phyloP scores from a whole-genome alignment of 257 asterid species.

The Petunia secreta region DNA sequence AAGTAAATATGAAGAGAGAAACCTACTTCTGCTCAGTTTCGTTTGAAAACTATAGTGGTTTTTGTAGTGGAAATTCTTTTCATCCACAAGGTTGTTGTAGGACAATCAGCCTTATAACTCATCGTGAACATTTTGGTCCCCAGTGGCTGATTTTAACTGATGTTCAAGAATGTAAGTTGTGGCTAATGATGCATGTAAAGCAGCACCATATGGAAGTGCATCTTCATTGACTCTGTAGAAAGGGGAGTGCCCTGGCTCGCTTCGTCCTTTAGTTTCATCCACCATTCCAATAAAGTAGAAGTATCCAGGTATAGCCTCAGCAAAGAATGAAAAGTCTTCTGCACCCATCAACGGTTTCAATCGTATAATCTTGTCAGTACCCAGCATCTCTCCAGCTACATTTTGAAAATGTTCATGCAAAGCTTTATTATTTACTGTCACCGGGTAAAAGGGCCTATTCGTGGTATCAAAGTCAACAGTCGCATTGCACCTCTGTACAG shows the following conservation, averaged over 20 bases:
- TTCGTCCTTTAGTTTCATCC: conserved; percentile 47
- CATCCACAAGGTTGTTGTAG: background rate
- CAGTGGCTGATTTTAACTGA: conserved; percentile 29
- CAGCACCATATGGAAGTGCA: conserved; percentile 65
- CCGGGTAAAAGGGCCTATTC: conserved; percentile 59
- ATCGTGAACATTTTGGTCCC: conserved; percentile 37
- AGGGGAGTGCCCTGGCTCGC: conserved; percentile 53
- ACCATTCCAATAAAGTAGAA: conserved; percentile 59
- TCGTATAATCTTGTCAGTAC: conserved; percentile 41
- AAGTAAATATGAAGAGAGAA: background rate
- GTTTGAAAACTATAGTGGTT: background rate
- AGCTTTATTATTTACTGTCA: conserved; percentile 46
- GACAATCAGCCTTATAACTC: conserved; percentile 39
- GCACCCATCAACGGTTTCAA: conserved; percentile 50
- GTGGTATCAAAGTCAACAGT: conserved; percentile 38
- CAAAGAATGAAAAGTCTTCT: conserved; percentile 67
- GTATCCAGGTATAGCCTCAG: conserved; percentile 64
- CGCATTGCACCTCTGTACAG: conserved; percentile 64
- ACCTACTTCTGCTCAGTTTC: background rate
- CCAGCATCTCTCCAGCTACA: conserved; percentile 51
- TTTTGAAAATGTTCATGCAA: conserved; percentile 52
- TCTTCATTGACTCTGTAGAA: conserved; percentile 56
- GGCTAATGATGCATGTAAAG: conserved; percentile 69
- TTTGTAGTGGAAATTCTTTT: background rate
- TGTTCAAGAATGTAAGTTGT: conserved; percentile 44